Evolutionary conservation across 2,329 filamentous ascomycete species (phyloP), one percentile per base, ranked within the genome.

Genomic region (Fusarium siculi): DNA sequence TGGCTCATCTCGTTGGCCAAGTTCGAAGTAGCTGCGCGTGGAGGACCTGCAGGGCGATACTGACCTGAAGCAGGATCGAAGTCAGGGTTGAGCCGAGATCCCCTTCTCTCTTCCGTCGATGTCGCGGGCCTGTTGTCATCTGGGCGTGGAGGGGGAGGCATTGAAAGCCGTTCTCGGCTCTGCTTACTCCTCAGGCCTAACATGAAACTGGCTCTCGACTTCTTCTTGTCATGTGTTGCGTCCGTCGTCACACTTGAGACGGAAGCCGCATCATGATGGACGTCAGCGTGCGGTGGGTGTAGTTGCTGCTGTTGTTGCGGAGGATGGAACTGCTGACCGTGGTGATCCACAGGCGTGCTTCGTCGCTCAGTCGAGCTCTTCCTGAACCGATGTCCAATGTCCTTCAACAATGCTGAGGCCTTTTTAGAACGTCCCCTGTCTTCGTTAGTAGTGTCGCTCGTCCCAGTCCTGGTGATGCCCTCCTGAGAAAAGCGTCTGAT

Each of bases 341-440:
- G 77, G 46, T 63, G 59, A 12, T 77, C 77, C 7, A 75, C 68
- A 50, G 78, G 73, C 34, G 80, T 78, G 40, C 74, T 72, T 25
- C 76, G 79, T 28, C 80, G 79, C 25, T 84, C 80, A 11, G 81
- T 80, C 4, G 78, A 79, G 11, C 76, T 77, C 9, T 81, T 80
- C 21, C 79, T 77, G 47, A 87, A 80, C 60, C 84, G 83, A 58
- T 82, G 84, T 7, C 86, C 84, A 57, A 88, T 80, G 21, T 87
- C 86, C 70, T 87, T 88, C 70, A 90, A 86, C n/a, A 89, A 78
- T 25, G 80, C 84, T 16, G 83, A 86, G 63, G 82, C 83, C 34
- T 81, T 82, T 62, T 80, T 82, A 19, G 69, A 75, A 14, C 80
- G 80, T 21, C 79, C 81, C 25, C 82, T 81, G 5, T 84, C 82